Evolutionary conservation across 805 yeast genomes (phyloP), one percentile per base, ranked within the genome.

Genomic region (Saturnispora sanitii): DNA sequence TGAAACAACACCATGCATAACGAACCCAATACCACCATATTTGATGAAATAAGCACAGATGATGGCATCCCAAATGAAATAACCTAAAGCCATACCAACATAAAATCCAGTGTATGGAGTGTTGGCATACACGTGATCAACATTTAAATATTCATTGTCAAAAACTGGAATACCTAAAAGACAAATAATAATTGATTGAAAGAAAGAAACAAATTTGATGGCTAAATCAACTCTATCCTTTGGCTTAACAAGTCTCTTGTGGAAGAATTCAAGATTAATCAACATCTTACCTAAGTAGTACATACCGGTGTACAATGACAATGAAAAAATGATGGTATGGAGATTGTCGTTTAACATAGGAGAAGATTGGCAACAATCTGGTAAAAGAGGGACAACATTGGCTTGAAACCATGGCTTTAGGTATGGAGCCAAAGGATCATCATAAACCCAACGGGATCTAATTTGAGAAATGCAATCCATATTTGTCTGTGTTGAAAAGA

Each of bases 21-120:
- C 45, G 36, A 62, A 62, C 8, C 65, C 66, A 20, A 56, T 30
- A 2, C 66, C 67, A 37, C 57, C 60, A 37, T 50, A 50, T 4
- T 46, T 36, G 8, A 61, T 44, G 37, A 54, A 58, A 20, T 45
- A 43, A 9, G 50, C 28, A 4, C 64, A 61, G 27, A 58, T 44
- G 28, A 55, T 20, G 3, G 62, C 47, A 41, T 62, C 67, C 66
- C 66, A 62, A 19, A 62, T 49, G 37, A 62, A 62, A 44, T 62
- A 62, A 21, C 58, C 54, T 28, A 55, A 45, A 6, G 65, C 67
- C 46, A 60, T 44, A 4, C 58, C 34, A 9, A 45, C 35, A 42
- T 59, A 53, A 39, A 60, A 52, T 13, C 49, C 49, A 2, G 60
- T 50, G 38, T 61, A 62, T 16, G 67, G 67, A 2, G 61, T 56